These are phyloP conservation scores for Colletotrichum truncatum DNA, from an alignment of 2,329 filamentous ascomycete genomes.

Conservation along the genomic window DNA sequence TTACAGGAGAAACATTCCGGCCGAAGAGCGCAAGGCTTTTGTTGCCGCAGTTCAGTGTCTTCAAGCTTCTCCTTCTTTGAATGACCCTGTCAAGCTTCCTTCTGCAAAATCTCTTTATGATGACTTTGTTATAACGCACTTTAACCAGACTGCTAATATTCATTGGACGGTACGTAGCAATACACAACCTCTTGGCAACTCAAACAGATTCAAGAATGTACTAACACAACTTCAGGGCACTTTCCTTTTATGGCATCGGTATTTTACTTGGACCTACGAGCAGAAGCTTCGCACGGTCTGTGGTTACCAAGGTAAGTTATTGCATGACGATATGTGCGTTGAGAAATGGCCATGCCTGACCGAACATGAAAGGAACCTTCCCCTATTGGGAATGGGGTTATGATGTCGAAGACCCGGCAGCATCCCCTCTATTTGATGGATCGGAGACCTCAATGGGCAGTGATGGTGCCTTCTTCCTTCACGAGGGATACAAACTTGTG, in stretches of 20 bases:
- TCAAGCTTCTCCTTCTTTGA: slow-evolving; percentile 1
- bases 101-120: slow-evolving; percentile 25
- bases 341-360: background rate
- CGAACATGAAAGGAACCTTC: slow-evolving; percentile 11
- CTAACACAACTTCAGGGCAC: background rate
- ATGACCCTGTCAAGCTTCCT: slow-evolving; percentile 2
- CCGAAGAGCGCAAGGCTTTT: slow-evolving; percentile 16
- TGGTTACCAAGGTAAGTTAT: slow-evolving; percentile 31
- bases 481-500: slow-evolving; percentile 31
- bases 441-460: slow-evolving; percentile 47
- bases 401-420: slow-evolving; percentile 37
- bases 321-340: slow-evolving; percentile 1
- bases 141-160: slow-evolving; percentile 25
- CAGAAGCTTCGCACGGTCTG: slow-evolving; percentile 34
- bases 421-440: slow-evolving; percentile 50
- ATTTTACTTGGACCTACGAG: slow-evolving; percentile 33
- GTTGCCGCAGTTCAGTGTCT: slow-evolving; percentile 17
- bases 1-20: slow-evolving; percentile 8
- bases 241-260: slow-evolving; percentile 35
- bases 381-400: slow-evolving; percentile 28
- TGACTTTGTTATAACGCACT: slow-evolving; percentile 31
- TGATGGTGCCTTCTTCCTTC: slow-evolving; percentile 44
- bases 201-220: no score
- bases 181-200: background rate
- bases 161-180: slow-evolving; percentile 15